Evolutionary conservation across 2,329 filamentous ascomycete species (phyloP).

Genomic region (Claviceps lovelessii): DNA sequence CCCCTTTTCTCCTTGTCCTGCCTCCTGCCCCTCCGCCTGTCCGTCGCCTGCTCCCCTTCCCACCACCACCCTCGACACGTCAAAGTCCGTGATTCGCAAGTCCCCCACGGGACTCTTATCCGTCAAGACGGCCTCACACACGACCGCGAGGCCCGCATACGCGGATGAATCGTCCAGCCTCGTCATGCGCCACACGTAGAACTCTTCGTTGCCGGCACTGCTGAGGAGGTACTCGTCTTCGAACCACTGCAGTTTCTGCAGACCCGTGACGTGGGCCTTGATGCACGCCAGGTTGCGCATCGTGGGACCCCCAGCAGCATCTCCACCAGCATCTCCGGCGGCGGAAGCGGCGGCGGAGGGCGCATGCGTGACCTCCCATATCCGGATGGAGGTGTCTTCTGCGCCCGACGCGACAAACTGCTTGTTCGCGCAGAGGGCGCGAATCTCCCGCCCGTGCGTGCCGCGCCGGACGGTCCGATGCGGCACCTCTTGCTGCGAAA

Average conservation of each 20-base stretch:
- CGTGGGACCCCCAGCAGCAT: slow-evolving; percentile 2
- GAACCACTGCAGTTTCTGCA: slow-evolving; percentile 70
- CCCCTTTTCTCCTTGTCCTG: not conserved
- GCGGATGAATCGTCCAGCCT: slow-evolving; percentile 29
- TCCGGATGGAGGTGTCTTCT: slow-evolving; percentile 61
- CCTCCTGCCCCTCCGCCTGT: not conserved
- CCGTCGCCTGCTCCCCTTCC: not conserved
- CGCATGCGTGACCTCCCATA: slow-evolving; percentile 39
- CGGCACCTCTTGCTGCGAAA: slow-evolving; percentile 24
- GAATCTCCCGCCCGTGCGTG: slow-evolving; percentile 75
- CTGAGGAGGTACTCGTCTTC: slow-evolving; percentile 62
- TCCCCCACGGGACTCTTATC: slow-evolving; percentile 43
- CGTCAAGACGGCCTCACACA: slow-evolving; percentile 41
- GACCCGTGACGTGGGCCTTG: slow-evolving; percentile 66
- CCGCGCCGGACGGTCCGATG: slow-evolving; percentile 48
- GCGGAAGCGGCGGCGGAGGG: slow-evolving; percentile 9
- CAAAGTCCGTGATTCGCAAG: slow-evolving; percentile 69
- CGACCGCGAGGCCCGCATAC: slow-evolving; percentile 36
- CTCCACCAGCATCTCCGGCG: slow-evolving; percentile 4
- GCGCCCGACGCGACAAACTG: slow-evolving; percentile 47
- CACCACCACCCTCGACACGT: slow-evolving; percentile 27
- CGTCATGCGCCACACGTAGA: slow-evolving; percentile 66
- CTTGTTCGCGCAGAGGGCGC: slow-evolving; percentile 31
- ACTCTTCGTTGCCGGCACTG: slow-evolving; percentile 76
- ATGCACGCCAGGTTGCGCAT: slow-evolving; percentile 47